Evolutionary conservation across 768 basidiomycete species (phyloP).

Genomic region (Pisolithus albus): DNA sequence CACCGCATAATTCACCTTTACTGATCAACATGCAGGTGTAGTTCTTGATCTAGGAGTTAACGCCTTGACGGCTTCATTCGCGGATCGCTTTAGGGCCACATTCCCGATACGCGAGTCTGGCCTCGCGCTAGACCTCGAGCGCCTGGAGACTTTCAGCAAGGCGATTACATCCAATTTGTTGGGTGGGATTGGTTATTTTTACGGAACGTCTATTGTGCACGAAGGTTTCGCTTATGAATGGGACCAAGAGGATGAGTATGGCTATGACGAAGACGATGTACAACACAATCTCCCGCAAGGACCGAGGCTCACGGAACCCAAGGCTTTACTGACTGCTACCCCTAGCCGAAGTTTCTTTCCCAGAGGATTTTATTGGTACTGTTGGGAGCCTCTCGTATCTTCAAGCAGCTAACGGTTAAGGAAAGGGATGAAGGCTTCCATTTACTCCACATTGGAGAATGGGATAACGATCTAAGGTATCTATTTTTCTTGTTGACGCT

Average conservation of each 20-base stretch:
- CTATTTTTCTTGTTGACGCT: background rate
- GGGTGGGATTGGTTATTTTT: constrained; percentile 93
- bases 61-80: constrained; percentile 54
- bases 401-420: background rate
- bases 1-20: background rate
- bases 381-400: background rate
- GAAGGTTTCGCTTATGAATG: constrained; percentile 82
- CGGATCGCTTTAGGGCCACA: constrained; percentile 55
- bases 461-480: constrained; percentile 85
- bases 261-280: constrained; percentile 32
- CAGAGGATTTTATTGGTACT: constrained; percentile 91
- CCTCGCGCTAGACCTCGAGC: constrained; percentile 37
- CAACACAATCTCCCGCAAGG: constrained; percentile 36
- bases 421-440: constrained; percentile 96
- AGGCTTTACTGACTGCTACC: constrained; percentile 79
- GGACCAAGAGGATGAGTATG: constrained; percentile 62
- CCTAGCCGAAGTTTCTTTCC: constrained; percentile 97
- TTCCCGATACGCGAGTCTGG: constrained; percentile 66
- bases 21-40: constrained; percentile 37
- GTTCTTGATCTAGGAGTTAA: constrained; percentile 65
- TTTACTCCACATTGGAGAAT: constrained; percentile 81
- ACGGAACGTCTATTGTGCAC: constrained; percentile 85
- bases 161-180: constrained; percentile 86
- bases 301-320: constrained; percentile 67
- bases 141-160: constrained; percentile 70